A percentile compares a stretch with the other conserved stretches of the same genome.
Evolutionary conservation across 345 rosid species (phyloP).

Genomic region (Melaleuca alternifolia): DNA sequence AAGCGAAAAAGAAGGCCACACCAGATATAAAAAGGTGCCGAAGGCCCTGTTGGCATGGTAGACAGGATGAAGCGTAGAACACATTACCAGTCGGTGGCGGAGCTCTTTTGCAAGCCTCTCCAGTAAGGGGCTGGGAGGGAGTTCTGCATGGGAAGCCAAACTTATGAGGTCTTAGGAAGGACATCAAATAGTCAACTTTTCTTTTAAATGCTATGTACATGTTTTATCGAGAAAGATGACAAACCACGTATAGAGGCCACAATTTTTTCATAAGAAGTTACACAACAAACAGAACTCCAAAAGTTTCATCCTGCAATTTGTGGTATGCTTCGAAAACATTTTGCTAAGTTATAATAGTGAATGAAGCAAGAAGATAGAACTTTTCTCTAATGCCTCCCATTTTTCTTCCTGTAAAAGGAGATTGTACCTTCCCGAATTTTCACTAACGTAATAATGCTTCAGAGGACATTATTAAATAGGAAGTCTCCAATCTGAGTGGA

Average conservation of each 20-base stretch:
- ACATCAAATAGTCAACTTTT: not conserved
- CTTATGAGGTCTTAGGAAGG: not conserved
- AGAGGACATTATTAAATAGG: not conserved
- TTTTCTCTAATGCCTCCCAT: not conserved
- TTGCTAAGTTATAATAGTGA: not conserved
- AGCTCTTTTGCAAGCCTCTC: constrained; percentile 76
- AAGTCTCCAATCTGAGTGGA: not conserved
- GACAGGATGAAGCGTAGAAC: not conserved
- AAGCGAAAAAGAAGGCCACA: not conserved
- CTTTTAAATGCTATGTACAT: not conserved
- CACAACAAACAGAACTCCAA: not conserved
- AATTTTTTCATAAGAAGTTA: not conserved
- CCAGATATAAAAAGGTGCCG: not conserved
- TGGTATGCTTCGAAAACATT: not conserved
- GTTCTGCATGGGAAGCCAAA: constrained; percentile 35
- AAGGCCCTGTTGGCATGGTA: not conserved
- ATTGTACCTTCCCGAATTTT: not conserved
- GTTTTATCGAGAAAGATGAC: not conserved
- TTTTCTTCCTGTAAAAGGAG: not conserved
- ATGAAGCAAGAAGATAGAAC: not conserved
- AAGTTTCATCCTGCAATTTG: not conserved
- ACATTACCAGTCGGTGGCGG: constrained; percentile 46
- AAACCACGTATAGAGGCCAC: not conserved
- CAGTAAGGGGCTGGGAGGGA: constrained; percentile 74
- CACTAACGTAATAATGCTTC: not conserved